Base-by-base conservation (phyloP, 306 rosid species). In the Adenanthera pavonina region DNA sequence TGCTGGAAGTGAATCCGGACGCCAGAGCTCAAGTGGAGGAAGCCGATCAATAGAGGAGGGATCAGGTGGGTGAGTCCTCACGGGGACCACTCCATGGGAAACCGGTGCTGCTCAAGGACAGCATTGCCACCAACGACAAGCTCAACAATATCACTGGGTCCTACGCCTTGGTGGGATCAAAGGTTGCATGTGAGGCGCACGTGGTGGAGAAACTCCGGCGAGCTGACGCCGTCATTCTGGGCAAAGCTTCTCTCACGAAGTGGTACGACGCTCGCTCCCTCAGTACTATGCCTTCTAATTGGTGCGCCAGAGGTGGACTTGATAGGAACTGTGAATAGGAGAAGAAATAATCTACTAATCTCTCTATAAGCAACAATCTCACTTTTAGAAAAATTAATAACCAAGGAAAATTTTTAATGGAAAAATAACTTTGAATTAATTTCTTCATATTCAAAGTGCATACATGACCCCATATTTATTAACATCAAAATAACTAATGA, bases 1-100 rank as follows among this genome's bases (percentile, higher is more conserved):
- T 93, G 34, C 86, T 91, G 77, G 96, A 93, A 68, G 74, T 93
- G 40, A 93, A 91, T 56, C 96, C 96, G 0, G 96, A 90, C 17
- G 92, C 89, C 5, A 76, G 78, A 6, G 81, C 74, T 72, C 91
- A 90, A 62, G 97, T 94, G 69, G 91, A 85, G 13, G 14, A 83
- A 41, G 96, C 94, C 7, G 97, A 91, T 71, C 67, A 59, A 0
- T 83, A 90, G 85, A 86, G 94, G 6, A 66, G 14, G 5, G 71
- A 66, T 64, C 46, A 20, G 7, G 11, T 64, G 69, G 0, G 20
- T 35, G 19, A 20, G 69, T 14, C 69, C 69, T 64, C 69, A 14
- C 46, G 34, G 69, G 46, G 69, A 14, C 11, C 69, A 14, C 69
- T 90, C 84, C 94, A 90, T 52, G 94, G 97, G 12, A 85, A 88